Conservation (phyloP, 768 basidiomycete genomes). For the Holtermanniella nyarrowii region DNA sequence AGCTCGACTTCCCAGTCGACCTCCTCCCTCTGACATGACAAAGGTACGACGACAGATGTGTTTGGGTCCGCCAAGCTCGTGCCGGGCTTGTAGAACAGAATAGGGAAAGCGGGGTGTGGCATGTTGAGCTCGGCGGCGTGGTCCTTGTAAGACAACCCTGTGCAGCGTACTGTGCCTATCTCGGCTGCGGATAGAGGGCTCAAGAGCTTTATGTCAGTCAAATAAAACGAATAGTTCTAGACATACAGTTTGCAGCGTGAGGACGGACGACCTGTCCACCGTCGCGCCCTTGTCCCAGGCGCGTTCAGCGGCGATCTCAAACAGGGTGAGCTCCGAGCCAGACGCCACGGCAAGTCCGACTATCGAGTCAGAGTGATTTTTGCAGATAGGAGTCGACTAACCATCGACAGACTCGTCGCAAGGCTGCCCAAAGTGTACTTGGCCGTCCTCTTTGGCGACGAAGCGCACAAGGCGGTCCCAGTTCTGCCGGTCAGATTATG, state of each 20-base stretch:
- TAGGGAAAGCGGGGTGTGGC: constrained; percentile 13
- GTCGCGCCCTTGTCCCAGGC: background rate
- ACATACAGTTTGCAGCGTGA: constrained; percentile 5
- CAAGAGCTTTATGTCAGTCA: constrained; percentile 12
- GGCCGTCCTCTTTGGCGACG: constrained; percentile 12
- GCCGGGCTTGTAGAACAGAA: constrained; percentile 31
- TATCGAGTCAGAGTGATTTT: background rate
- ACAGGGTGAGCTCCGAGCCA: constrained; percentile 2
- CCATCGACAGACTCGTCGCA: constrained; percentile 16
- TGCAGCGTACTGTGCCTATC: constrained; percentile 20
- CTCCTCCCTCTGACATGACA: constrained; percentile 10
- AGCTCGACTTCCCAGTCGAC: constrained; percentile 34
- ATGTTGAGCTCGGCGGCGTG: constrained; percentile 23
- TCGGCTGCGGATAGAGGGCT: constrained; percentile 12
- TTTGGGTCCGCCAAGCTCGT: constrained; percentile 17
- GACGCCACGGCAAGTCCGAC: constrained; percentile 12
- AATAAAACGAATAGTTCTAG: no score
- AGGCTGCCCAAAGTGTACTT: constrained; percentile 17
- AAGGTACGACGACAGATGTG: constrained; percentile 8
- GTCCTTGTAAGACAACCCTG: constrained; percentile 24
- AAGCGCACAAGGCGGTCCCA: constrained; percentile 7
- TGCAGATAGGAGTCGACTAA: background rate
- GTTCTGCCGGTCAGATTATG: background rate
- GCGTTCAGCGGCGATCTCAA: constrained; percentile 4
- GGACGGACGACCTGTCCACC: background rate